Evolutionary conservation across 2,329 filamentous ascomycete species (phyloP).

Genomic region (Sordariomycetes sp.): DNA sequence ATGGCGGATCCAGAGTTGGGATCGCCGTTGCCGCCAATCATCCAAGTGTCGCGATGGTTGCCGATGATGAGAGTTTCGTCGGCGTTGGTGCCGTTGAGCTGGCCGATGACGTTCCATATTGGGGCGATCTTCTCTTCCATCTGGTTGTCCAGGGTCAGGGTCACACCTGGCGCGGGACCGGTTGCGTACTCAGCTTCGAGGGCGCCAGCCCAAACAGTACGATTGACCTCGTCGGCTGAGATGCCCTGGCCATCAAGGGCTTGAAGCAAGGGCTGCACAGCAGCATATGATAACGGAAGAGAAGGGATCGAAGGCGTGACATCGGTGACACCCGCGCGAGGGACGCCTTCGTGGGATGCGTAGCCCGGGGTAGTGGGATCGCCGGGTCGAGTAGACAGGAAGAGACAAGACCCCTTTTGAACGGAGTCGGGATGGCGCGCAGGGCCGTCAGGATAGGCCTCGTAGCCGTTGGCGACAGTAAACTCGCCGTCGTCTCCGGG

Average conservation of each 20-base stretch:
- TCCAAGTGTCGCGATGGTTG: slow-evolving; percentile 79
- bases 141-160: slow-evolving; percentile 56
- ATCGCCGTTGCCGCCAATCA: slow-evolving; percentile 75
- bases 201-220: slow-evolving; percentile 46
- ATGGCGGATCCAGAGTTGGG: slow-evolving; percentile 74
- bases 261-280: slow-evolving; percentile 68
- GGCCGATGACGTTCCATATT: slow-evolving; percentile 71
- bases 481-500: slow-evolving; percentile 75
- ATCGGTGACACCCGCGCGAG: slow-evolving; percentile 51
- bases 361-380: slow-evolving; percentile 79
- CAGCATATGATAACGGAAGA: slow-evolving; percentile 68
- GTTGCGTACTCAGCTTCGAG: slow-evolving; percentile 32
- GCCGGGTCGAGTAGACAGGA: slow-evolving; percentile 50
- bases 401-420: slow-evolving; percentile 69
- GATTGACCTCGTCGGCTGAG: slow-evolving; percentile 56
- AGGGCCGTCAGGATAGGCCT: slow-evolving; percentile 63
- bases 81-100: slow-evolving; percentile 66
- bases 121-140: slow-evolving; percentile 63
- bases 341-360: slow-evolving; percentile 63
- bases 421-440: slow-evolving; percentile 70
- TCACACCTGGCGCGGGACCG: slow-evolving; percentile 42
- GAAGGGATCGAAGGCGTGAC: slow-evolving; percentile 70
- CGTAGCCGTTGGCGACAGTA: slow-evolving; percentile 65
- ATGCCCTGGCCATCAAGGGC: slow-evolving; percentile 69
- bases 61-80: slow-evolving; percentile 72